Evolutionary conservation across 495 filamentous ascomycete species (phyloP).

Genomic region (Penicillium chermesinum): DNA sequence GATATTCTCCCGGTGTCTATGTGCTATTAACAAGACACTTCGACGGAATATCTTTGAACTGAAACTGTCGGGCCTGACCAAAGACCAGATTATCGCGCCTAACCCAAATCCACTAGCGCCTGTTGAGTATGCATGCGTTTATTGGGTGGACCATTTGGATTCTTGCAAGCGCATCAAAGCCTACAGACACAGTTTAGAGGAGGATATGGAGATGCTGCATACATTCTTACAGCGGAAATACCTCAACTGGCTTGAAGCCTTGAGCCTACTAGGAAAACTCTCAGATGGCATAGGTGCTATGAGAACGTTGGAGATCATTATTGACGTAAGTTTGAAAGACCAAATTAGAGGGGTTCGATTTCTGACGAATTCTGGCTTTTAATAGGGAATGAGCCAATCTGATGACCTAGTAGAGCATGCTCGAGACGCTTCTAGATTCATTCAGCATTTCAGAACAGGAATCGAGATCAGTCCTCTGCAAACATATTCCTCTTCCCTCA

Average conservation of each 20-base stretch:
- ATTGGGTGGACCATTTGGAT: conserved; percentile 1
- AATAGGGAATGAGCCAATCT: conserved; percentile 2
- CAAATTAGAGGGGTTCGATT: too few relatives aligned
- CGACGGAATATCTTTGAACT: neutral
- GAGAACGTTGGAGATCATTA: conserved; percentile 4
- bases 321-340: conserved; percentile 10
- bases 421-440: conserved; percentile 22
- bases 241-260: conserved; percentile 34
- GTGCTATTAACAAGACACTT: conserved; percentile 8
- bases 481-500: conserved; percentile 24
- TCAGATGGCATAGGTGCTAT: conserved; percentile 17
- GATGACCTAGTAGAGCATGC: conserved; percentile 12
- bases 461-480: conserved; percentile 29
- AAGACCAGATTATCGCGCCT: neutral
- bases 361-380: too few relatives aligned
- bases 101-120: neutral
- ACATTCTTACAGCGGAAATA: conserved; percentile 6
- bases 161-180: neutral
- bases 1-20: conserved; percentile 26
- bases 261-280: conserved; percentile 24
- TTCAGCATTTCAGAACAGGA: conserved; percentile 11
- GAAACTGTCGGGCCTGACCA: neutral
- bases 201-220: neutral
- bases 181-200: too few relatives aligned
- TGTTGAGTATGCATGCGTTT: neutral